phyloP scores from a whole-genome alignment of 495 filamentous ascomycete genomes.

The Neurospora tetrasperma region DNA sequence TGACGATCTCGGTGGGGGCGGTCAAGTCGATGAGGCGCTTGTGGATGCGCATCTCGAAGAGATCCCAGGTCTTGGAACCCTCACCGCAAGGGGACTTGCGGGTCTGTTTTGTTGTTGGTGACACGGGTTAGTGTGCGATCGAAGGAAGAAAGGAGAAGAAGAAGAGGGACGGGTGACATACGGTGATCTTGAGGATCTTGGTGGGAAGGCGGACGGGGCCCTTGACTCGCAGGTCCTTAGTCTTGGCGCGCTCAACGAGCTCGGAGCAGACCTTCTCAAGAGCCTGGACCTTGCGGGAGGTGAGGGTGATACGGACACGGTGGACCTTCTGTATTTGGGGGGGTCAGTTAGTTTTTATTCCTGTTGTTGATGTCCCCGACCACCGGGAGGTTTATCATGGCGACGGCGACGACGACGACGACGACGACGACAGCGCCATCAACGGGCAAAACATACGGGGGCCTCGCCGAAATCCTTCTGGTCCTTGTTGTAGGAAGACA shows the following conservation, averaged over 20 bases:
- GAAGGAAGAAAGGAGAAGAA: no score
- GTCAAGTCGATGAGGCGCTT: conserved; percentile 81
- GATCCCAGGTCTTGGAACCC: conserved; percentile 99
- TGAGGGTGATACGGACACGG: conserved; percentile 98
- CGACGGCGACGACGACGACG: background rate
- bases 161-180: conserved; percentile 14
- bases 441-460: conserved; percentile 22
- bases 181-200: conserved; percentile 89
- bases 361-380: background rate
- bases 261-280: conserved; percentile 98
- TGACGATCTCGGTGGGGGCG: conserved; percentile 97
- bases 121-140: background rate
- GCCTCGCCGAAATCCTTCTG: conserved; percentile 77
- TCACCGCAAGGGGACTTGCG: conserved; percentile 89
- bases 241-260: conserved; percentile 96
- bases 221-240: conserved; percentile 97
- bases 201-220: conserved; percentile 97
- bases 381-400: background rate
- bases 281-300: conserved; percentile 78
- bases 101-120: conserved; percentile 17
- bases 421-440: background rate
- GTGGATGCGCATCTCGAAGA: conserved; percentile 98
- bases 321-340: conserved; percentile 63
- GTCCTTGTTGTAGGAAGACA: conserved; percentile 84
- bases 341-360: background rate